Evolutionary conservation across 2,329 filamentous ascomycete species (phyloP).

Genomic region (Diaporthe longicolla): DNA sequence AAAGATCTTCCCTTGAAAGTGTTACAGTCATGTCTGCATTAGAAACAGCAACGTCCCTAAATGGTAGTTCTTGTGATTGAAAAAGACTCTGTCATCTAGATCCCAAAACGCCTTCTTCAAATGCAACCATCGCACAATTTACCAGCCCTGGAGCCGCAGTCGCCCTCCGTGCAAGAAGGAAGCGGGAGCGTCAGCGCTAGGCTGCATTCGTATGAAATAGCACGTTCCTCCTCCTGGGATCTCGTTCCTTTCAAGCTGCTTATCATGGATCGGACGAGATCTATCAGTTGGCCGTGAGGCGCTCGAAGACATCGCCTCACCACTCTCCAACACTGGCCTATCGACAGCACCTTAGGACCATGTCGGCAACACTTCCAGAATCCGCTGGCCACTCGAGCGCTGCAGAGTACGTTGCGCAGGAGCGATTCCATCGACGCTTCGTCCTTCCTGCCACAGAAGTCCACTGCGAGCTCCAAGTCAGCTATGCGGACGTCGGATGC

Average conservation of each 20-base stretch:
- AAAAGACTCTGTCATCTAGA: no score
- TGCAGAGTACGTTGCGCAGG: constrained; percentile 18
- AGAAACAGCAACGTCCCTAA: no score
- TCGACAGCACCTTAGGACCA: not conserved
- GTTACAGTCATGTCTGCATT: no score
- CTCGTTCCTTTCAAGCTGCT: no score
- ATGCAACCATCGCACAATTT: no score
- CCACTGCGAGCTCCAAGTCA: constrained; percentile 43
- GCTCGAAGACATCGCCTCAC: not conserved
- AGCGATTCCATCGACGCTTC: constrained; percentile 42
- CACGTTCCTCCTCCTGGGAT: not conserved
- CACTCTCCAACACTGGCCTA: not conserved
- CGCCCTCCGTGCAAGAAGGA: no score
- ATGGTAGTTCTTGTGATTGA: no score
- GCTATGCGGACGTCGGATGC: constrained; percentile 39
- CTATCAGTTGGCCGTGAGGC: not conserved
- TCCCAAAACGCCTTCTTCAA: no score
- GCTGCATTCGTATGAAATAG: not conserved
- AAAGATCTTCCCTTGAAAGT: no score
- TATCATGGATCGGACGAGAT: not conserved
- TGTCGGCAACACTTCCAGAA: not conserved
- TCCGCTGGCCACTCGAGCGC: not conserved
- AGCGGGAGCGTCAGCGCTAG: constrained; percentile 7
- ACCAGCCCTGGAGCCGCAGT: no score
- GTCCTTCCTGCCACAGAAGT: constrained; percentile 40